These are phyloP conservation scores for Triglochin maritima DNA, from an alignment of 106 monocot species.

Conservation along the genomic window DNA sequence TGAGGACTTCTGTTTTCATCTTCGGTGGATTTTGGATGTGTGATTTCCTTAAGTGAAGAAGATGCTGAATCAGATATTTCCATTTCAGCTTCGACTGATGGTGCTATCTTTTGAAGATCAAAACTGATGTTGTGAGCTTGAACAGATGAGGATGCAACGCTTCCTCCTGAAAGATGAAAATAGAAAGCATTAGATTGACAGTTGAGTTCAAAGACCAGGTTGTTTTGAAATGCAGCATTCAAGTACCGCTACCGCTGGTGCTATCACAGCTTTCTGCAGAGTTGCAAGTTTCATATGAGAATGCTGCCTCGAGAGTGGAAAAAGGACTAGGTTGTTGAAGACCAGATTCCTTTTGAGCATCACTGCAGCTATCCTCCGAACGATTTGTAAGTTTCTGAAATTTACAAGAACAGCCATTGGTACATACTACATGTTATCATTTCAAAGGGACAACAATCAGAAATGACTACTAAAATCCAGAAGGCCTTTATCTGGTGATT, in stretches of 20 bases:
- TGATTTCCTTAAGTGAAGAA: constrained; percentile 13
- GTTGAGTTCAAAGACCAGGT: too few relatives aligned
- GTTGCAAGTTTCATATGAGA: constrained; percentile 45
- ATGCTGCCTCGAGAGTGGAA: constrained; percentile 50
- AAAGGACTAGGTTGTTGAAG: constrained; percentile 42
- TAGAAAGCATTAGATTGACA: too few relatives aligned
- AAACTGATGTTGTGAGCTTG: constrained; percentile 9
- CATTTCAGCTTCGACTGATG: constrained; percentile 16
- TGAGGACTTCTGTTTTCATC: neutral
- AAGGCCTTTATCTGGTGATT: too few relatives aligned
- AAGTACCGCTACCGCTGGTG: constrained; percentile 30
- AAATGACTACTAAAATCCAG: too few relatives aligned
- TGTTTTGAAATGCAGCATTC: too few relatives aligned
- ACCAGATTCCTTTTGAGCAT: constrained; percentile 3
- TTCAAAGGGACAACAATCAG: too few relatives aligned
- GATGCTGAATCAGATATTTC: constrained; percentile 33
- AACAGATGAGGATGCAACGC: constrained; percentile 6
- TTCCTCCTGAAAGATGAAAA: constrained; percentile 19
- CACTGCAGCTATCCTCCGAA: neutral
- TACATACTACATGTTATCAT: too few relatives aligned
- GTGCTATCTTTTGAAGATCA: neutral
- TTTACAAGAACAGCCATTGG: neutral
- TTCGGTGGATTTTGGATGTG: neutral
- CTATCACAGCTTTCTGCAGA: constrained; percentile 46
- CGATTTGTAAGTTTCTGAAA: neutral